These are phyloP conservation scores for Rhododendron griersonianum DNA, from an alignment of 148 eudicot species.

Conservation along the genomic window DNA sequence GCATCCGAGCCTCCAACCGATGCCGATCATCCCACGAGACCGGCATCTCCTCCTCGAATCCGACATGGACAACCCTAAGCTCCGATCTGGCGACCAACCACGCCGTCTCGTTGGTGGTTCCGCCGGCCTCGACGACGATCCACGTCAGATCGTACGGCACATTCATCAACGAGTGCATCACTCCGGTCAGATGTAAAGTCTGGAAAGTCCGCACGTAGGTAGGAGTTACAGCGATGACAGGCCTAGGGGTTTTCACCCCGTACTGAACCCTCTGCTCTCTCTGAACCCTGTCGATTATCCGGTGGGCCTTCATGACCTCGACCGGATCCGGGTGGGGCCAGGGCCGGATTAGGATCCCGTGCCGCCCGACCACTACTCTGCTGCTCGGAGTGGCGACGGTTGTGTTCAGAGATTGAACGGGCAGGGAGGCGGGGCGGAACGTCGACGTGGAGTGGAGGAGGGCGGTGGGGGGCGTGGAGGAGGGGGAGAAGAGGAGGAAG, in stretches of 20 bases:
- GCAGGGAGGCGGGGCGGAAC: background rate
- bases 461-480: constrained; percentile 28
- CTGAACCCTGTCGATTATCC: constrained; percentile 79
- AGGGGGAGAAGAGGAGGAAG: constrained; percentile 48
- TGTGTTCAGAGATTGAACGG: constrained; percentile 23
- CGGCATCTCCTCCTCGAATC: constrained; percentile 57
- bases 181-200: constrained; percentile 76
- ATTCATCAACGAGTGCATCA: constrained; percentile 94
- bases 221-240: constrained; percentile 71
- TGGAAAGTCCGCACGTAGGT: constrained; percentile 90
- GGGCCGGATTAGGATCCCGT: constrained; percentile 83
- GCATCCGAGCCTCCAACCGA: constrained; percentile 66
- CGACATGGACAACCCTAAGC: constrained; percentile 52
- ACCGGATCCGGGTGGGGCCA: constrained; percentile 96
- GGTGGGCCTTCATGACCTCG: constrained; percentile 83
- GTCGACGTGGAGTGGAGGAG: background rate
- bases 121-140: constrained; percentile 95
- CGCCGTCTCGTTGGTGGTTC: constrained; percentile 68
- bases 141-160: constrained; percentile 64
- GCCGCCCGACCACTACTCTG: constrained; percentile 84
- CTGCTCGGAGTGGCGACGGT: constrained; percentile 30
- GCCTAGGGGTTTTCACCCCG: constrained; percentile 72
- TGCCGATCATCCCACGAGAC: constrained; percentile 69
- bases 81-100: constrained; percentile 55
- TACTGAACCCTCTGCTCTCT: constrained; percentile 79